Evolutionary conservation across 1,284 basidiomycete species (phyloP), one percentile per base, ranked within the genome.

Genomic region (Moesziomyces antarcticus): DNA sequence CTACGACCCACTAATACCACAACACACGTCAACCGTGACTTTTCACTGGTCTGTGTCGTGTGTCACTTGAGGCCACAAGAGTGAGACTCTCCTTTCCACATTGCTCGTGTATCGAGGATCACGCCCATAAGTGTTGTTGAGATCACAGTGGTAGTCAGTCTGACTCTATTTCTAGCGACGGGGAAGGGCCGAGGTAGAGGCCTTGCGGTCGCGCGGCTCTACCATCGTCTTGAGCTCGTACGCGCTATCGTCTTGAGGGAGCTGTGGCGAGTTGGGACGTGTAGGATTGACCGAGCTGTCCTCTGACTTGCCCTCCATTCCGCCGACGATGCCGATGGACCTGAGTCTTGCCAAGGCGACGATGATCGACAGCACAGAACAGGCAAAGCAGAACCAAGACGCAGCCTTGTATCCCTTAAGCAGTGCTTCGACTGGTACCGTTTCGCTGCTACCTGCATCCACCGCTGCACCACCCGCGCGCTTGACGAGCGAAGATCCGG

Each of bases 321-420:
- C 62, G 11, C 76, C 76, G 11, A 78, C 76, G 22, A 78, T 66
- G 3, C 76, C 78, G 20, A 79, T 73, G 18, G 72, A 67, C 24
- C 73, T 49, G 18, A 79, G 62, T 4, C 50, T 51, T 3, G 52
- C 48, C 20, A 71, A n/a, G n/a, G 75, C 72, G 16, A 79, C 50
- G 5, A 59, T 41, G 37, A 77, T 58, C 13, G 75, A 69, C 7
- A 73, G 33, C 3, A 63, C 20, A 1, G 72, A 73, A 43, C 60
- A 64, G 22, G 73, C 64, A 13, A 76, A 70, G 56, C 75, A 79
- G 42, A 77, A 63, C 78, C 78, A 79, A 13, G 54, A 53, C 7
- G 75, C 75, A n/a, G 75, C 76, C 46, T 73, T 54, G 56, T 78
- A 79, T 1, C 78, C 78, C n/a, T 56, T 13, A 42, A 79, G 8